Conservation (phyloP, 805 yeast genomes). For the Vanderwaltozyma polyspora region DNA sequence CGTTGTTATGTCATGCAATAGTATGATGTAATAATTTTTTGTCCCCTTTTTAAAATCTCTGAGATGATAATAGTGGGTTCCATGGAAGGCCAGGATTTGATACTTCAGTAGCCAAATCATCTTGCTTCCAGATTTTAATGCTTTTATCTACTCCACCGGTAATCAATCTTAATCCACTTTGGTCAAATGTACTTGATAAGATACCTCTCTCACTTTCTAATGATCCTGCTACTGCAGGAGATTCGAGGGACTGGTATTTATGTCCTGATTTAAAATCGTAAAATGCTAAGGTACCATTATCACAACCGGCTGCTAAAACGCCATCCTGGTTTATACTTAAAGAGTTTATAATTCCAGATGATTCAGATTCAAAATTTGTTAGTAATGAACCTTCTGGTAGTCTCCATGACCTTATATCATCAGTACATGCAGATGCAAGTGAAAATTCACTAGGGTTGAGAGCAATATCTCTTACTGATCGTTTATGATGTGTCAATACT, state of each 20-base stretch:
- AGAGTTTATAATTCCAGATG: conserved; percentile 49
- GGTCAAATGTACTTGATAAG: conserved; percentile 61
- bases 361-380: conserved; percentile 37
- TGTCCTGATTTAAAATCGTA: conserved; percentile 70
- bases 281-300: conserved; percentile 66
- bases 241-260: conserved; percentile 40
- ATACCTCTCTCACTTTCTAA: conserved; percentile 56
- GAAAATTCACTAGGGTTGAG: conserved; percentile 61
- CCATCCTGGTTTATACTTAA: conserved; percentile 49
- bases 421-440: conserved; percentile 70
- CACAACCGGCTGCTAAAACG: conserved; percentile 71
- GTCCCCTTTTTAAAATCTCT: conserved; percentile 22
- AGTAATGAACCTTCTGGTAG: conserved; percentile 67
- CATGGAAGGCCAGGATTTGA: conserved; percentile 24
- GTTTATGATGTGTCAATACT: conserved; percentile 74
- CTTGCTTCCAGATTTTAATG: conserved; percentile 61
- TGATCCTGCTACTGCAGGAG: conserved; percentile 62
- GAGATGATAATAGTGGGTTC: conserved; percentile 22
- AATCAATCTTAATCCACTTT: conserved; percentile 66
- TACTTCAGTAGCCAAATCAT: conserved; percentile 23
- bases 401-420: conserved; percentile 74
- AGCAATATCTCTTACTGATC: conserved; percentile 64
- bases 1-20: too few species aligned
- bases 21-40: too few species aligned
- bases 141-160: conserved; percentile 90